Evolutionary conservation across 2,329 filamentous ascomycete genomes (phyloP).

Genomic region (Hymenoscyphus occultus): DNA sequence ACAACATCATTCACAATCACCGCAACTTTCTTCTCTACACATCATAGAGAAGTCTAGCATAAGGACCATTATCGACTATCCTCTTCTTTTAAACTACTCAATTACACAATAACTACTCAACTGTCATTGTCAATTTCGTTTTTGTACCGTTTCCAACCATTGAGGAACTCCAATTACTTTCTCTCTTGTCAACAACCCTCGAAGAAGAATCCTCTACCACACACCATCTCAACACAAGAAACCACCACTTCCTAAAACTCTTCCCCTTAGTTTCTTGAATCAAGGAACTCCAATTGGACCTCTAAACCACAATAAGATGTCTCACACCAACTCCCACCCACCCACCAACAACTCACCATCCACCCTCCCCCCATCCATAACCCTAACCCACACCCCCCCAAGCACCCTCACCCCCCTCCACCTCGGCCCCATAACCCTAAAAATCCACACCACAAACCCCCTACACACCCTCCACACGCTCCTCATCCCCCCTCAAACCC

Average conservation of each 20-base stretch:
- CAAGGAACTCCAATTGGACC: neutral
- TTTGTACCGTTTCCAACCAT: too few species aligned
- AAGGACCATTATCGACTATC: neutral
- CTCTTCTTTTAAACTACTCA: neutral
- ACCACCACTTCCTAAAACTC: too few species aligned
- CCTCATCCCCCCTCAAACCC: too few species aligned
- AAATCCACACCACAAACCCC: conserved; percentile 2
- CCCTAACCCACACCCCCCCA: conserved; percentile 2
- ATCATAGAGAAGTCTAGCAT: neutral
- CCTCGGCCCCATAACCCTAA: conserved; percentile 9
- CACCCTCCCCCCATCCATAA: conserved; percentile 1
- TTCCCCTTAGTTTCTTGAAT: neutral
- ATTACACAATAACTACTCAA: too few species aligned
- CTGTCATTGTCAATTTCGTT: too few species aligned
- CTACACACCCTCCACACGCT: conserved; percentile 1
- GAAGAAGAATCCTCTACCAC: too few species aligned
- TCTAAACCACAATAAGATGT: neutral
- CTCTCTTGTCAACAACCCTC: too few species aligned
- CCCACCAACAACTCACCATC: neutral
- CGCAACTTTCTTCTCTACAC: neutral
- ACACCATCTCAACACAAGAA: too few species aligned
- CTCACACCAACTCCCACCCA: neutral
- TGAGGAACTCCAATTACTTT: too few species aligned
- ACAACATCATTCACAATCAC: neutral
- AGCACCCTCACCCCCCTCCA: neutral